These are phyloP conservation scores for Ganoderma lingzhi DNA, from an alignment of 1,284 basidiomycete species.

Conservation along the genomic window DNA sequence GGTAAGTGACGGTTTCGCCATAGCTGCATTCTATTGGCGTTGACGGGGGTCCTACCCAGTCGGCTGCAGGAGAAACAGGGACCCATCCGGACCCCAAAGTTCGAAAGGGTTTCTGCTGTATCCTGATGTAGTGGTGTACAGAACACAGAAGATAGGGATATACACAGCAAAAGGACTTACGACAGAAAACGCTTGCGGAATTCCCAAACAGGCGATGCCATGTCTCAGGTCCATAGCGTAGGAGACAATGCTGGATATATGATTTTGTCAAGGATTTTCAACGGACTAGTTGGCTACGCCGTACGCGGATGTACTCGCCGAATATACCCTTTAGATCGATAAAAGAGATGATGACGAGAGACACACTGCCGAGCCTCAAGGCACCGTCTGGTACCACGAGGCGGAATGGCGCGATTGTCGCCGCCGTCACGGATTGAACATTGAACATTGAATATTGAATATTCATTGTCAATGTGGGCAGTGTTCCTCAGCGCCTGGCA, in stretches of 20 bases:
- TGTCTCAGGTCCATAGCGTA: no score
- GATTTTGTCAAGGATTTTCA: no score
- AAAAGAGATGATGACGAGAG: background rate
- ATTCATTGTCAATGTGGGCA: background rate
- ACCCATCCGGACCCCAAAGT: no score
- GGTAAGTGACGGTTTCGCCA: background rate
- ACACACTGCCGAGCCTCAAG: background rate
- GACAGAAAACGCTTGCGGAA: no score
- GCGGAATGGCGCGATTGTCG: background rate
- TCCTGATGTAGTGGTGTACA: background rate
- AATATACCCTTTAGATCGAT: background rate
- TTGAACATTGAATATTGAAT: background rate
- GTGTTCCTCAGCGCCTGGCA: background rate
- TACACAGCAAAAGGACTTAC: no score
- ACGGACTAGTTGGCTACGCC: no score
- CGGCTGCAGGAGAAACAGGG: background rate
- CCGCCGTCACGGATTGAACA: background rate
- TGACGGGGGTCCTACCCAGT: background rate
- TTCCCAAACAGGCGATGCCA: no score
- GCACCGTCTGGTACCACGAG: background rate
- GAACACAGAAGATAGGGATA: no score
- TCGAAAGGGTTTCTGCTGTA: background rate
- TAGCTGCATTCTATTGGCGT: background rate
- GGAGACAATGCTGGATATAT: no score
- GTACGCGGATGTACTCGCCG: background rate